These are phyloP conservation scores for Caloboletus inedulis DNA, from an alignment of 1,284 basidiomycete genomes.

Conservation along the genomic window DNA sequence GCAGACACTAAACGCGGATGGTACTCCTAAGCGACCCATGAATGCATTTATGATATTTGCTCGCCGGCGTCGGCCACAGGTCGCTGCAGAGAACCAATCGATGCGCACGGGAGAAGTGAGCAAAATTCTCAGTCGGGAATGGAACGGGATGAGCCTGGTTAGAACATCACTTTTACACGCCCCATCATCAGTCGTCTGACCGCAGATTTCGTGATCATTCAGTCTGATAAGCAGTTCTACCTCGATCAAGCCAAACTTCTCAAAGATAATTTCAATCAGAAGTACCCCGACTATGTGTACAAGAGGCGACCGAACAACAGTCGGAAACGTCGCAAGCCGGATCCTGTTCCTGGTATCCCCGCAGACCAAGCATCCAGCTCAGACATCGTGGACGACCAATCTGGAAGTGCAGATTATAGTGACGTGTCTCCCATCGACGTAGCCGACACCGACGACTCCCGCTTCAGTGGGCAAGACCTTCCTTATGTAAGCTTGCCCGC, in stretches of 20 bases:
- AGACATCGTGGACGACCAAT: conserved; percentile 27
- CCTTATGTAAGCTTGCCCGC: conserved; percentile 24
- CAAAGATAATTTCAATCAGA: conserved; percentile 80
- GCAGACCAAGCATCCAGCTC: conserved; percentile 22
- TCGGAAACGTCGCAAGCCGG: conserved; percentile 62
- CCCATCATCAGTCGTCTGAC: conserved; percentile 18
- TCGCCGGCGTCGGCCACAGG: conserved; percentile 73
- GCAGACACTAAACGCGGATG: conserved; percentile 77
- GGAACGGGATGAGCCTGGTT: conserved; percentile 71
- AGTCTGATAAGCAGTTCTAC: conserved; percentile 81
- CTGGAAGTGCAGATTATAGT: conserved; percentile 23
- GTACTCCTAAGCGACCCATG: conserved; percentile 83
- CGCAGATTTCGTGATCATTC: conserved; percentile 16
- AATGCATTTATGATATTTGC: conserved; percentile 91
- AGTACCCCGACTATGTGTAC: conserved; percentile 85
- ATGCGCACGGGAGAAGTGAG: conserved; percentile 84
- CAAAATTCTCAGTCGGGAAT: conserved; percentile 78
- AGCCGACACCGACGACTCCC: conserved; percentile 24
- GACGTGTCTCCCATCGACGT: conserved; percentile 34
- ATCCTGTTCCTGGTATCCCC: conserved; percentile 30
- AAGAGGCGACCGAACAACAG: conserved; percentile 79
- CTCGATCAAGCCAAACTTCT: conserved; percentile 78
- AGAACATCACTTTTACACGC: conserved; percentile 25
- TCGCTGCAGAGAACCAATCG: conserved; percentile 75
- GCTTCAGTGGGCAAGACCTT: conserved; percentile 18